A percentile compares a stretch with the other conserved stretches of the same genome.
These are phyloP conservation scores for Gnomoniopsis sp. DNA, from an alignment of 2,329 filamentous ascomycete species.

Conservation along the genomic window DNA sequence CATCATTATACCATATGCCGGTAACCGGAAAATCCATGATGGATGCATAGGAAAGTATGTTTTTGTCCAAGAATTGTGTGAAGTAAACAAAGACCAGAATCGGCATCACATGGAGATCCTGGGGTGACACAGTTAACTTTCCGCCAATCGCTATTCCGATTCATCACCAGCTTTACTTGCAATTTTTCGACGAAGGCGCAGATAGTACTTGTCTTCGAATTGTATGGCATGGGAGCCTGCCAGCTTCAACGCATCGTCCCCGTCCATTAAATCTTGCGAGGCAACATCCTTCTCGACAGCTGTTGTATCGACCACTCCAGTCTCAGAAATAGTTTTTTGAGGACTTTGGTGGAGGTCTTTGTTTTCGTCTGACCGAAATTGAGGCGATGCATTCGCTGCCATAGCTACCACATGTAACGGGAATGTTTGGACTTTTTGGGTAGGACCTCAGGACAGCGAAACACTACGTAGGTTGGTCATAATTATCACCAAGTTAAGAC, in stretches of 20 bases:
- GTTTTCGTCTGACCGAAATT: background rate
- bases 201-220: slow-evolving; percentile 19
- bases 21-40: slow-evolving; percentile 19
- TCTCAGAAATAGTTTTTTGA: background rate
- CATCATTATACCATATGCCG: slow-evolving; percentile 18
- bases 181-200: slow-evolving; percentile 17
- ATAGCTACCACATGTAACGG: too few species aligned
- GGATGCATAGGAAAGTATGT: slow-evolving; percentile 18
- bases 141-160: background rate
- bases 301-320: background rate
- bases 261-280: slow-evolving; percentile 16
- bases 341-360: background rate
- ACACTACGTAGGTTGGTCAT: too few species aligned
- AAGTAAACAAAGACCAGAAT: slow-evolving; percentile 19
- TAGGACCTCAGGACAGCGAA: too few species aligned
- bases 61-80: slow-evolving; percentile 19
- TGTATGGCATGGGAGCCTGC: slow-evolving; percentile 13
- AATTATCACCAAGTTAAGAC: too few species aligned
- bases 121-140: slow-evolving; percentile 7
- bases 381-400: too few species aligned
- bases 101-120: slow-evolving; percentile 20
- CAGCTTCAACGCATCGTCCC: slow-evolving; percentile 16
- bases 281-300: slow-evolving; percentile 2
- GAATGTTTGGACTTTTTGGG: too few species aligned
- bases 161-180: slow-evolving; percentile 3